A percentile compares a stretch with the other conserved stretches of the same genome.
Conservation (phyloP, 192 early-diverging fungal genomes). For the Dissophora ornata region DNA sequence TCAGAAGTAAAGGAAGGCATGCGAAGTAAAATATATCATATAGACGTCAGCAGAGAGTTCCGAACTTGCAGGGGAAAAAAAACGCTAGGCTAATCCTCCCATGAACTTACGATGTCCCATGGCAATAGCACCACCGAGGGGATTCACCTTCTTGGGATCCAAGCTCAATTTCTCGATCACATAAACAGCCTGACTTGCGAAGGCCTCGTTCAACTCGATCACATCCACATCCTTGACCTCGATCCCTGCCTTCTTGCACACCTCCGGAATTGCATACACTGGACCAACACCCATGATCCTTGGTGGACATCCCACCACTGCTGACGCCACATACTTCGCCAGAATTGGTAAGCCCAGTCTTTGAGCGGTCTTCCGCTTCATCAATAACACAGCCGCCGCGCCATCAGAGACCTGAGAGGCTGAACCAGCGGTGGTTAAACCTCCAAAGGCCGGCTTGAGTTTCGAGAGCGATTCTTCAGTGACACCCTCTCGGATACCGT, state of each 20-base stretch:
- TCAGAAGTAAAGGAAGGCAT: conserved; percentile 80
- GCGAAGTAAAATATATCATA: too few species aligned
- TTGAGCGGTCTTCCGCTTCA: conserved; percentile 90
- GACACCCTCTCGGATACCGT: conserved; percentile 87
- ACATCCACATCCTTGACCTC: conserved; percentile 84
- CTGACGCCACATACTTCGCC: conserved; percentile 88
- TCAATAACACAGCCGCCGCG: conserved; percentile 93
- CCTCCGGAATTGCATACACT: conserved; percentile 91
- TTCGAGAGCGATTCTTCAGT: conserved; percentile 85
- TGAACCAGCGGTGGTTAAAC: conserved; percentile 91
- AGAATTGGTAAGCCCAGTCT: conserved; percentile 84
- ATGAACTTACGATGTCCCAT: conserved; percentile 37
- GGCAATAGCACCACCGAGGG: conserved; percentile 65
- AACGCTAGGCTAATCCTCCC: too few species aligned
- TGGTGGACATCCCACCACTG: conserved; percentile 90
- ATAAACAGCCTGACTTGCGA: conserved; percentile 96
- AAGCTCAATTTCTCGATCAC: conserved; percentile 89
- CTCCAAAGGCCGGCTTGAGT: conserved; percentile 88
- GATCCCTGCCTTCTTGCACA: conserved; percentile 83
- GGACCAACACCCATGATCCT: conserved; percentile 98
- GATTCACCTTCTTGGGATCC: conserved; percentile 90
- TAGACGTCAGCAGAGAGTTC: too few species aligned
- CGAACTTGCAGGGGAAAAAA: conserved; percentile 61
- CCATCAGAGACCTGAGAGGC: conserved; percentile 99
- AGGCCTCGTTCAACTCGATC: conserved; percentile 96